A percentile compares a stretch with the other conserved stretches of the same genome.
phyloP scores from a whole-genome alignment of 1,139 yeast species.

The Suhomyces bribrorum region DNA sequence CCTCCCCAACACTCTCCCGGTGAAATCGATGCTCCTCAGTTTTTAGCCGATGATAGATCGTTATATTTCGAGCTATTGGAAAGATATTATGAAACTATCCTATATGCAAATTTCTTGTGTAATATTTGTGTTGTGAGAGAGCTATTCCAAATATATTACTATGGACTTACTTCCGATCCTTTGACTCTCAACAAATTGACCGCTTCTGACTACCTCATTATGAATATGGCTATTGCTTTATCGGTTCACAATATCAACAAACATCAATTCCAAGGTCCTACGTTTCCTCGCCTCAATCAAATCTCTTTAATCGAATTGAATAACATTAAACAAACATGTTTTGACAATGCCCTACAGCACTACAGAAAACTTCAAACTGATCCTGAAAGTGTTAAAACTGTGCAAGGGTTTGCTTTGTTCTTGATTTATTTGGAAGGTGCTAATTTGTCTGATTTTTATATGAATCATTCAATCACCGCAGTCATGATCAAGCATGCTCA shows the following conservation, averaged over 20 bases:
- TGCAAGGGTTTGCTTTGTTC: slow-evolving; percentile 28
- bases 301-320: slow-evolving; percentile 3
- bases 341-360: slow-evolving; percentile 21
- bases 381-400: slow-evolving; percentile 23
- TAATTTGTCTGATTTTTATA: slow-evolving; percentile 27
- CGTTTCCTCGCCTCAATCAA: slow-evolving; percentile 7
- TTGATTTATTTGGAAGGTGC: slow-evolving; percentile 24
- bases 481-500: slow-evolving; percentile 25
- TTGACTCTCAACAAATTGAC: slow-evolving; percentile 14
- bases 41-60: slow-evolving; percentile 6
- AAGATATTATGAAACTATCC: slow-evolving; percentile 7
- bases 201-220: slow-evolving; percentile 18
- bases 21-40: slow-evolving; percentile 1
- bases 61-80: slow-evolving; percentile 14
- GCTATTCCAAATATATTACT: slow-evolving; percentile 13
- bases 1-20: neutral
- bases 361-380: slow-evolving; percentile 23
- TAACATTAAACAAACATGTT: slow-evolving; percentile 14
- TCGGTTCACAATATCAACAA: slow-evolving; percentile 11
- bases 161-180: slow-evolving; percentile 9
- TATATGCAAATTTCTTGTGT: slow-evolving; percentile 11
- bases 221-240: slow-evolving; percentile 20
- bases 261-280: slow-evolving; percentile 1
- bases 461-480: slow-evolving; percentile 22
- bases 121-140: slow-evolving; percentile 8